Percentiles rank a stretch among this genome's conserved stretches.
Conservation (phyloP, 2,329 filamentous ascomycete species). For the Dothistroma septosporum region DNA sequence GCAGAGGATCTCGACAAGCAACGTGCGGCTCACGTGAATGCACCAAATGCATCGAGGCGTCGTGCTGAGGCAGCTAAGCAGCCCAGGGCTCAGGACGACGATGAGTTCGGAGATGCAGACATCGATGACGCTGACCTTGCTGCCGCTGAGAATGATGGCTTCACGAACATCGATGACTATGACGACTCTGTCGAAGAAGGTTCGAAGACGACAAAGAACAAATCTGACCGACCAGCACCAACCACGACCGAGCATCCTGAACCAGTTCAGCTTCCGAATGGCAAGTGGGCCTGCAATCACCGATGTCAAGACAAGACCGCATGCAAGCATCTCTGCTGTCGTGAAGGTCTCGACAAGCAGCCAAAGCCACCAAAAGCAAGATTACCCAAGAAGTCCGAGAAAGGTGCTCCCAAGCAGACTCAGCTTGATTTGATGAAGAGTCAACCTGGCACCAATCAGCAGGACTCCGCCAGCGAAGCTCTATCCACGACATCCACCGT, state of each 20-base stretch:
- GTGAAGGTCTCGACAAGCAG: conserved; percentile 65
- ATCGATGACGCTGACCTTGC: conserved; percentile 53
- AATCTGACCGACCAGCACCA: conserved; percentile 8
- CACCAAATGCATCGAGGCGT: conserved; percentile 27
- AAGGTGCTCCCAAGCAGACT: conserved; percentile 27
- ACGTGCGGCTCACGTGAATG: conserved; percentile 13
- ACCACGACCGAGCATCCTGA: conserved; percentile 27
- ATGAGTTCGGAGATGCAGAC: conserved; percentile 53
- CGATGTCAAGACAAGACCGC: conserved; percentile 57
- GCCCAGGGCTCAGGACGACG: conserved; percentile 24
- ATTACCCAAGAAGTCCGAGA: conserved; percentile 27
- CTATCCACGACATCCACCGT: neutral
- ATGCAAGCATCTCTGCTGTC: conserved; percentile 71
- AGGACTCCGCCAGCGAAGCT: neutral
- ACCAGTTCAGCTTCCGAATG: conserved; percentile 59
- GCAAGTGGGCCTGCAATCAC: conserved; percentile 72
- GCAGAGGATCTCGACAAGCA: conserved; percentile 13
- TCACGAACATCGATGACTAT: conserved; percentile 52
- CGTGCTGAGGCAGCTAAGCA: conserved; percentile 15
- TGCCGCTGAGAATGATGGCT: conserved; percentile 40
- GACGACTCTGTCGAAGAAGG: conserved; percentile 25
- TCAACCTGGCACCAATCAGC: conserved; percentile 7
- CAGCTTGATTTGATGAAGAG: conserved; percentile 27
- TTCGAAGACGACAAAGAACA: conserved; percentile 6
- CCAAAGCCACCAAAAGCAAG: conserved; percentile 46